Conservation (phyloP, 176 grass and related monocot species). For the Canna indica region DNA sequence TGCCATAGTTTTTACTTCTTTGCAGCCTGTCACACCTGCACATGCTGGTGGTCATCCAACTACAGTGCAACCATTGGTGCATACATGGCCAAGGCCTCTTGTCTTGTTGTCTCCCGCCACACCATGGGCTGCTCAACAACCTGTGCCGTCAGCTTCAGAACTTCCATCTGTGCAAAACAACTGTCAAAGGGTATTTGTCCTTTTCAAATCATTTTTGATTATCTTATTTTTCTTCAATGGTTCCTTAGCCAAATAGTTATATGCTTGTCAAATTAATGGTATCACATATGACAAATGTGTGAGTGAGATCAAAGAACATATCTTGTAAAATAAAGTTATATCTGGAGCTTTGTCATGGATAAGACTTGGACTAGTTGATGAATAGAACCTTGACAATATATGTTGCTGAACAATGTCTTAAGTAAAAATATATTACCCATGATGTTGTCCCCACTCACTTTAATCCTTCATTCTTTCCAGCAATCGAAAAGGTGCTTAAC, state of each 20-base stretch:
- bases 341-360: not conserved
- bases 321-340: not conserved
- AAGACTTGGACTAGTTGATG: not conserved
- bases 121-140: slow-evolving; percentile 9
- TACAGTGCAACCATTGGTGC: not conserved
- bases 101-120: slow-evolving; percentile 18
- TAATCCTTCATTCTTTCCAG: too few relatives aligned
- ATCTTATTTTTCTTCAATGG: not conserved
- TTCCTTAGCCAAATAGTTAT: not conserved
- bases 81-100: slow-evolving; percentile 17
- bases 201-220: not conserved
- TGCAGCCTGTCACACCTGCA: slow-evolving; percentile 9
- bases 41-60: slow-evolving; percentile 9
- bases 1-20: slow-evolving; percentile 7
- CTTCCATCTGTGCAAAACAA: not conserved
- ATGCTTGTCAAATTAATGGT: not conserved
- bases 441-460: too few relatives aligned
- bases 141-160: not conserved
- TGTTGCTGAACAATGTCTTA: not conserved
- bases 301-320: not conserved
- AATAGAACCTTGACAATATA: not conserved
- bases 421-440: too few relatives aligned
- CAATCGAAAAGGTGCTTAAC: too few relatives aligned
- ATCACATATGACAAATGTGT: not conserved
- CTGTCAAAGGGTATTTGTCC: not conserved